Evolutionary conservation across 2,329 filamentous ascomycete species (phyloP).

Genomic region (Talaromyces sp.): DNA sequence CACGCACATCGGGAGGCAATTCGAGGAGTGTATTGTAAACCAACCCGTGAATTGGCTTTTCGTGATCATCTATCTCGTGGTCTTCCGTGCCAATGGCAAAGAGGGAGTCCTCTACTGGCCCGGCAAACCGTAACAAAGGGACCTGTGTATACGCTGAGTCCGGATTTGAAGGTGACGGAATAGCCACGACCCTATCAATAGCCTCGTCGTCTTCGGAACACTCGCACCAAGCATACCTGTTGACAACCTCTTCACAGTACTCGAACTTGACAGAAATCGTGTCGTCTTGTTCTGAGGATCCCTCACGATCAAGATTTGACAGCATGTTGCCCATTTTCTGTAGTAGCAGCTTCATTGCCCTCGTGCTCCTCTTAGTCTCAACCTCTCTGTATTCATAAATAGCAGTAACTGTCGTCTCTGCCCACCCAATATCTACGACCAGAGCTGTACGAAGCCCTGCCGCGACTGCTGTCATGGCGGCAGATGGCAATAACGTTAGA

Average conservation of each 20-base stretch:
- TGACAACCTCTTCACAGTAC: conserved; percentile 73
- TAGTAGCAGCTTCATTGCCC: conserved; percentile 68
- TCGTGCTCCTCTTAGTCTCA: conserved; percentile 60
- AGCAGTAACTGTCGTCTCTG: conserved; percentile 77
- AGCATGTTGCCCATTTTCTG: conserved; percentile 55
- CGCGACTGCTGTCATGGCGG: conserved; percentile 67
- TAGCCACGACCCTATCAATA: conserved; percentile 22
- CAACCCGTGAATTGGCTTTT: conserved; percentile 69
- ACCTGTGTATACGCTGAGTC: conserved; percentile 48
- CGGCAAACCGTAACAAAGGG: conserved; percentile 63
- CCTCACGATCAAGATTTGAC: conserved; percentile 18
- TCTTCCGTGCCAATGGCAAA: conserved; percentile 53
- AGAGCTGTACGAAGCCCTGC: conserved; percentile 82
- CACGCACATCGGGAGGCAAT: conserved; percentile 74
- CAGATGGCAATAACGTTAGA: conserved; percentile 72
- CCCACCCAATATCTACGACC: conserved; percentile 87
- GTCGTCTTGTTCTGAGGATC: conserved; percentile 26
- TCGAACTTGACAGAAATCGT: conserved; percentile 58
- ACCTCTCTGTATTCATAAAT: conserved; percentile 90
- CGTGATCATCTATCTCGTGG: conserved; percentile 74
- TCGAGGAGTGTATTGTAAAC: conserved; percentile 70
- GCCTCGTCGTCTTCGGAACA: conserved; percentile 12
- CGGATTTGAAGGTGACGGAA: conserved; percentile 40
- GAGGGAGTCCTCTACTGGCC: conserved; percentile 69
- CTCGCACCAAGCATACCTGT: conserved; percentile 72